A percentile compares a stretch with the other conserved stretches of the same genome.
Evolutionary conservation across 371 early-diverging fungal genomes (phyloP).

Genomic region (Actinomortierella wolfii): DNA sequence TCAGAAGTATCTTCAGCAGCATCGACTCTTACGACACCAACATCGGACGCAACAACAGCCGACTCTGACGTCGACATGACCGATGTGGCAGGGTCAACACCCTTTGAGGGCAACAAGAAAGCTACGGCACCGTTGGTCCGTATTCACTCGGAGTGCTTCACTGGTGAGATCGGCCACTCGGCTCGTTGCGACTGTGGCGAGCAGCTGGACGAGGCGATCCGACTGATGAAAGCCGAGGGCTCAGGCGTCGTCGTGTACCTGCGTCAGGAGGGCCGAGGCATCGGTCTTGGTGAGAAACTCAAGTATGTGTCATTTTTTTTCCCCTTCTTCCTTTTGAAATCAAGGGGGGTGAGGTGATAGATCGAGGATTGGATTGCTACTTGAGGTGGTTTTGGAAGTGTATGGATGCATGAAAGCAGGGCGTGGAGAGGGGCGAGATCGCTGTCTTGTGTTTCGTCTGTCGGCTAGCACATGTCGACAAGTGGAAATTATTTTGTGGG

Average conservation of each 20-base stretch:
- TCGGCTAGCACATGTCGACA: too few relatives aligned
- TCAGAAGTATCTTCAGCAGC: too few relatives aligned
- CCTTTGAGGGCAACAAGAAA: too few relatives aligned
- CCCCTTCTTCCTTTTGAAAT: too few relatives aligned
- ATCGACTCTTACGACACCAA: too few relatives aligned
- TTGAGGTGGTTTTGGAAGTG: not conserved
- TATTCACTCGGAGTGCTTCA: conserved; percentile 97
- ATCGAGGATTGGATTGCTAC: not conserved
- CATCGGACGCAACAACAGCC: too few relatives aligned
- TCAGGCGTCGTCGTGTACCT: conserved; percentile 92
- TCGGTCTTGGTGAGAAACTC: conserved; percentile 92
- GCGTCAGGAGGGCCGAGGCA: conserved; percentile 95
- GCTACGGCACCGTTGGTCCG: conserved; percentile 49
- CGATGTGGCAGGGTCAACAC: too few relatives aligned
- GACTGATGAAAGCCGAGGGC: conserved; percentile 79
- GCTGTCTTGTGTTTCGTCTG: too few relatives aligned
- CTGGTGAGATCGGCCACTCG: conserved; percentile 93
- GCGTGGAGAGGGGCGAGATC: too few relatives aligned
- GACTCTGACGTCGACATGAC: too few relatives aligned
- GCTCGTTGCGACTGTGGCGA: conserved; percentile 96
- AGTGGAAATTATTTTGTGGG: too few relatives aligned
- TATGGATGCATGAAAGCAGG: too few relatives aligned
- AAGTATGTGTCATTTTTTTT: conserved; percentile 56
- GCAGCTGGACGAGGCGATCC: conserved; percentile 93
- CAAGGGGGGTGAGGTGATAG: not conserved